These are phyloP conservation scores for Ustilago curta DNA, from an alignment of 1,284 basidiomycete species.

Conservation along the genomic window DNA sequence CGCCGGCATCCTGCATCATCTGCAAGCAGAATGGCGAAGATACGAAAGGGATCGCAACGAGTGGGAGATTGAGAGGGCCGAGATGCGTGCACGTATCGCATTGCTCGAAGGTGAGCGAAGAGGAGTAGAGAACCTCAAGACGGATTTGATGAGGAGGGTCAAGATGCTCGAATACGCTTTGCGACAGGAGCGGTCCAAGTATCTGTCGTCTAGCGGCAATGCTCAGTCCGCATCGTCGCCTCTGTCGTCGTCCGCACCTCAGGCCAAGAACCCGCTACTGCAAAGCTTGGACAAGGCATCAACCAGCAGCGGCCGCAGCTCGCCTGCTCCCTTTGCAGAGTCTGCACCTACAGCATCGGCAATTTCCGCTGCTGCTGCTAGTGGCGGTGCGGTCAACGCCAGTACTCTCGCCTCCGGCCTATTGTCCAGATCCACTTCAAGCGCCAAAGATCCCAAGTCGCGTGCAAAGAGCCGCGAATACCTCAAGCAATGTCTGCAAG, in stretches of 20 bases:
- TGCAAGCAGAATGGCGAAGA: constrained; percentile 96
- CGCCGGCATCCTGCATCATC: constrained; percentile 93
- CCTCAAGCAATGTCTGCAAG: constrained; percentile 97
- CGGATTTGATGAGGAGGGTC: constrained; percentile 93
- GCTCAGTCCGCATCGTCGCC: constrained; percentile 26
- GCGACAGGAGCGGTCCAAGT: constrained; percentile 79
- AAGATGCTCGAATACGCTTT: constrained; percentile 92
- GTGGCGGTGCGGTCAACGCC: constrained; percentile 24
- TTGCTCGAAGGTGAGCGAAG: constrained; percentile 94
- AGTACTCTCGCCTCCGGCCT: constrained; percentile 26
- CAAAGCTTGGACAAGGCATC: constrained; percentile 48
- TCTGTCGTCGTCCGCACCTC: constrained; percentile 38
- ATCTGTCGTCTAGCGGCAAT: constrained; percentile 32
- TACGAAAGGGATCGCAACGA: constrained; percentile 95
- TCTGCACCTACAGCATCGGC: constrained; percentile 24
- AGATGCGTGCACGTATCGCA: constrained; percentile 98
- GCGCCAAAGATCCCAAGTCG: constrained; percentile 88
- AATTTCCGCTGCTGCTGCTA: constrained; percentile 10
- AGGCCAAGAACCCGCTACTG: constrained; percentile 43
- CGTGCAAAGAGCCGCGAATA: constrained; percentile 94
- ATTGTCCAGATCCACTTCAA: constrained; percentile 44
- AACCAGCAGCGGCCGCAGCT: constrained; percentile 56
- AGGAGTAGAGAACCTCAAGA: constrained; percentile 95
- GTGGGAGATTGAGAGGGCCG: constrained; percentile 99
- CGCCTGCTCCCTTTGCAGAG: constrained; percentile 44